Evolutionary conservation across 2,329 filamentous ascomycete genomes (phyloP).

Genomic region (Monilinia vaccinii-corymbosi): DNA sequence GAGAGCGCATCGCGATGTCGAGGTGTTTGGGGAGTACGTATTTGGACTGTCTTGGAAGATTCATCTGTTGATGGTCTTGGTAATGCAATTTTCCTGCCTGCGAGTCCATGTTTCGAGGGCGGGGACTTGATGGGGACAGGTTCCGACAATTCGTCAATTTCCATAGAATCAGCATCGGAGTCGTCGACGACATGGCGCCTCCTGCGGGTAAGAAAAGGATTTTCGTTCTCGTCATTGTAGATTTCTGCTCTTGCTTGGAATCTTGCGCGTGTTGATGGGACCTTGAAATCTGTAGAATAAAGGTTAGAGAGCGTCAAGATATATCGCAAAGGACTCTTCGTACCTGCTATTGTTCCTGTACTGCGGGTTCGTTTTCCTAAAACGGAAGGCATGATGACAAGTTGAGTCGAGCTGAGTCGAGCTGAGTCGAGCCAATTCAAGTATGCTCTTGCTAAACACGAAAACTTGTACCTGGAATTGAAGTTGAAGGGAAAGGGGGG

Average conservation of each 20-base stretch:
- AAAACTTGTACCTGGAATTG: background rate
- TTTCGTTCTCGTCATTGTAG: constrained; percentile 60
- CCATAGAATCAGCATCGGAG: constrained; percentile 34
- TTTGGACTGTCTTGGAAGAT: constrained; percentile 36
- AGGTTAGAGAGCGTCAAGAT: constrained; percentile 11
- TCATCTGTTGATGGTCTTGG: constrained; percentile 33
- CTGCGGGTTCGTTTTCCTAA: constrained; percentile 40
- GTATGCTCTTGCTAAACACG: constrained; percentile 11
- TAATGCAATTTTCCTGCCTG: constrained; percentile 33
- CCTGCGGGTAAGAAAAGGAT: constrained; percentile 40
- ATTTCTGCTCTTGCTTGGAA: constrained; percentile 33
- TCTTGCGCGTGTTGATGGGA: constrained; percentile 33
- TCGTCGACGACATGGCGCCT: constrained; percentile 22
- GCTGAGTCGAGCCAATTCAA: background rate
- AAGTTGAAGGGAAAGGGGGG: background rate
- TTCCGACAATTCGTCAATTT: constrained; percentile 33
- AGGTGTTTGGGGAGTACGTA: constrained; percentile 63
- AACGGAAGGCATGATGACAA: constrained; percentile 32
- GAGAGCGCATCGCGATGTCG: constrained; percentile 72
- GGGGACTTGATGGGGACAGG: constrained; percentile 25
- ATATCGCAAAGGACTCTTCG: constrained; percentile 17
- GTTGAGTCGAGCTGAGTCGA: constrained; percentile 13
- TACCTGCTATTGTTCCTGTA: constrained; percentile 31
- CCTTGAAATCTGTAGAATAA: constrained; percentile 18
- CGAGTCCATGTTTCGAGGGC: constrained; percentile 39